phyloP scores from a whole-genome alignment of 2,329 filamentous ascomycete species.

The Epichloe elymi region DNA sequence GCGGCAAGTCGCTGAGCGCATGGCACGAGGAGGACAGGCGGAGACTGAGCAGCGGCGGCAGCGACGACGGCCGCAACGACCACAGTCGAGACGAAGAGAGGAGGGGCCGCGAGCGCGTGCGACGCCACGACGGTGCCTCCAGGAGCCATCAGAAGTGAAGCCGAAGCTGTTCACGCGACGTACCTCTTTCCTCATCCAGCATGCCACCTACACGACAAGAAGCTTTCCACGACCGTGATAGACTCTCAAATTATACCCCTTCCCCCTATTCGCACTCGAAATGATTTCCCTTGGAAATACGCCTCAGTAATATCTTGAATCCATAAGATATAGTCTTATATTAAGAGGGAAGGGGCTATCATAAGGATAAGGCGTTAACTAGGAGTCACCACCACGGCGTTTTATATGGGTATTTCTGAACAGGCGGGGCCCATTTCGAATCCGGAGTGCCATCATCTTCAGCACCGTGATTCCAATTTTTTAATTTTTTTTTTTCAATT shows the following conservation, averaged over 20 bases:
- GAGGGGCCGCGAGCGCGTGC: slow-evolving; percentile 11
- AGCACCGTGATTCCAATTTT: neutral
- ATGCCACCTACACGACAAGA: no score
- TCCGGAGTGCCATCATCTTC: no score
- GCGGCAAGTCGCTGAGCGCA: slow-evolving; percentile 43
- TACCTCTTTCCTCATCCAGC: no score
- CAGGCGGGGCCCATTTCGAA: no score
- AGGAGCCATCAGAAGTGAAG: slow-evolving; percentile 3
- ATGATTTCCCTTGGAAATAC: neutral
- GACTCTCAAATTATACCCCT: no score
- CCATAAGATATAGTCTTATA: no score
- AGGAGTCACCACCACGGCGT: neutral
- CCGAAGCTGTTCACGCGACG: neutral
- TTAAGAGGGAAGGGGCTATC: no score
- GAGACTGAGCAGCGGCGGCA: slow-evolving; percentile 23
- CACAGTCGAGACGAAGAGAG: slow-evolving; percentile 16
- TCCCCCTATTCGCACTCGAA: neutral
- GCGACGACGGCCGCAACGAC: slow-evolving; percentile 22
- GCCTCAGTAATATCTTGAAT: no score
- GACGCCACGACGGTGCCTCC: slow-evolving; percentile 11
- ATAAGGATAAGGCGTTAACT: no score
- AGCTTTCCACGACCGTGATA: no score
- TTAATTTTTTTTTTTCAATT: neutral
- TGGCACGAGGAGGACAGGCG: slow-evolving; percentile 42
- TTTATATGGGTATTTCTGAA: no score